phyloP scores from a whole-genome alignment of 768 basidiomycete genomes.

The Phlebiopsis gigantea region DNA sequence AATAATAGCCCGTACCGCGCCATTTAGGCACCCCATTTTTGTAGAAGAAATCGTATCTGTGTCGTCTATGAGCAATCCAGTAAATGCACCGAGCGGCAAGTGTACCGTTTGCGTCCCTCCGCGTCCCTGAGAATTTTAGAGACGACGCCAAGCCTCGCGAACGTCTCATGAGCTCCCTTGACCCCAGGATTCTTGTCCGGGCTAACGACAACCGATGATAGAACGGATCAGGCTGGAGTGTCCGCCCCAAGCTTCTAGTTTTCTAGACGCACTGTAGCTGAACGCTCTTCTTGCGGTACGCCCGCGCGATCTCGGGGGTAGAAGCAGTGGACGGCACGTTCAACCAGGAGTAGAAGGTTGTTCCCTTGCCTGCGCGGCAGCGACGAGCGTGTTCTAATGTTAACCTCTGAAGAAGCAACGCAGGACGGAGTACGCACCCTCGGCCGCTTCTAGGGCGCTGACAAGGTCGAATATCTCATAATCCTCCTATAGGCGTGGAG shows the following conservation, averaged over 20 bases:
- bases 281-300: conserved; percentile 89
- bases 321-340: conserved; percentile 72
- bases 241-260: background rate
- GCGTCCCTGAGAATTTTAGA: conserved; percentile 71
- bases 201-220: conserved; percentile 33
- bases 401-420: background rate
- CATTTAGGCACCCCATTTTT: conserved; percentile 97
- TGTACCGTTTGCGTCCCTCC: conserved; percentile 74
- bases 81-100: conserved; percentile 10
- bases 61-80: background rate
- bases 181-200: conserved; percentile 94
- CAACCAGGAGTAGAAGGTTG: conserved; percentile 95
- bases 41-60: conserved; percentile 89
- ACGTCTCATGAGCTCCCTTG: conserved; percentile 80
- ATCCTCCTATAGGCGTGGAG: conserved; percentile 61
- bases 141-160: conserved; percentile 87
- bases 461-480: conserved; percentile 97
- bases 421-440: conserved; percentile 44
- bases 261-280: conserved; percentile 71
- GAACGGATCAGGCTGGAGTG: background rate
- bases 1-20: conserved; percentile 96
- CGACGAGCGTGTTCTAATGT: background rate
- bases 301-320: conserved; percentile 74
- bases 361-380: conserved; percentile 59
- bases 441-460: conserved; percentile 68